Evolutionary conservation across 2,329 filamentous ascomycete species (phyloP).

Genomic region (Sphaerulina musiva): DNA sequence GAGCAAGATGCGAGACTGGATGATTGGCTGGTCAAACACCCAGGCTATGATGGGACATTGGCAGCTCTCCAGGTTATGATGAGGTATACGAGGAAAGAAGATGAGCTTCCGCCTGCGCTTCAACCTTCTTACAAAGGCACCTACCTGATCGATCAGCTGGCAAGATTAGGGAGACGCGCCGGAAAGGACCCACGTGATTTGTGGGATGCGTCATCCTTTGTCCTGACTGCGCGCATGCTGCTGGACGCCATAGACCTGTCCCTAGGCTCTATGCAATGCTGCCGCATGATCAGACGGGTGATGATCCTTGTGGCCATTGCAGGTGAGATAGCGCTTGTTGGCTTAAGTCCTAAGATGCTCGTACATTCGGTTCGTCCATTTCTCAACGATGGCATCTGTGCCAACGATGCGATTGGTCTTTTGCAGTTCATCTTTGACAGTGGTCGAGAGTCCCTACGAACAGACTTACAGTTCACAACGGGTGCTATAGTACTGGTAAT

Average conservation of each 20-base stretch:
- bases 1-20: slow-evolving; percentile 68
- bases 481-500: slow-evolving; percentile 75
- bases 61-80: slow-evolving; percentile 64
- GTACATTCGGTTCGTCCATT: slow-evolving; percentile 73
- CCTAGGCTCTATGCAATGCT: slow-evolving; percentile 78
- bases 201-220: slow-evolving; percentile 28
- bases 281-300: slow-evolving; percentile 78
- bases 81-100: slow-evolving; percentile 57
- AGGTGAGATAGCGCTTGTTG: slow-evolving; percentile 62
- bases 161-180: slow-evolving; percentile 68
- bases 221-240: slow-evolving; percentile 57
- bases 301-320: slow-evolving; percentile 73
- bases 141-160: slow-evolving; percentile 66
- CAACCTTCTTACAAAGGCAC: slow-evolving; percentile 81
- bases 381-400: slow-evolving; percentile 75
- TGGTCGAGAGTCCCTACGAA: slow-evolving; percentile 57
- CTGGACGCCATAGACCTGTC: slow-evolving; percentile 76
- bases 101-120: slow-evolving; percentile 65
- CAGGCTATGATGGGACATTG: slow-evolving; percentile 54
- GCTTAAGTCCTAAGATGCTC: slow-evolving; percentile 86
- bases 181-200: slow-evolving; percentile 51
- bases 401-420: slow-evolving; percentile 82
- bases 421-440: slow-evolving; percentile 72
- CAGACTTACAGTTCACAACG: slow-evolving; percentile 66
- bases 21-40: slow-evolving; percentile 37